Evolutionary conservation across 2,329 filamentous ascomycete species (phyloP).

Genomic region (Aspergillus transmontanensis): DNA sequence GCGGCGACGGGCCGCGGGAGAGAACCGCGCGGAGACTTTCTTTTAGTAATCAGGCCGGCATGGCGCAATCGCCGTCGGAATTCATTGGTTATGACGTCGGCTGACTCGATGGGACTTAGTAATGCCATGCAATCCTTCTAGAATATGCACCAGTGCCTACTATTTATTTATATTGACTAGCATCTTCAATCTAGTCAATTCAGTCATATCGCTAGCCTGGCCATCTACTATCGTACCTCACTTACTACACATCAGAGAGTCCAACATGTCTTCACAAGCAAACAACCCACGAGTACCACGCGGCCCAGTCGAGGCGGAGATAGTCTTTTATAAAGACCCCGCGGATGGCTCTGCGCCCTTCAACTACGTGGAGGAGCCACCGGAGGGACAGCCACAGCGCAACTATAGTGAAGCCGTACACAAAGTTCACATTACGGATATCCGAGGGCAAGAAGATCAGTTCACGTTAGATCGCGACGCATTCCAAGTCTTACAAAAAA

Average conservation of each 20-base stretch:
- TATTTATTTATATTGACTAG: not conserved
- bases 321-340: conserved; percentile 68
- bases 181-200: not conserved
- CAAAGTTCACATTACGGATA: conserved; percentile 66
- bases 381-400: conserved; percentile 61
- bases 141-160: not conserved
- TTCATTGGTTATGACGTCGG: not conserved
- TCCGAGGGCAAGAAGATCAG: conserved; percentile 65
- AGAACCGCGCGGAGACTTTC: not conserved
- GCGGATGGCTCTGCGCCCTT: conserved; percentile 62
- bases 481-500: conserved; percentile 65
- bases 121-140: not conserved
- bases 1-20: not conserved
- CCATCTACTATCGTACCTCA: not conserved
- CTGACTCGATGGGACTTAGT: not conserved
- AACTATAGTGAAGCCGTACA: conserved; percentile 62
- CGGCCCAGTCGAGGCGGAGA: conserved; percentile 63
- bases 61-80: not conserved
- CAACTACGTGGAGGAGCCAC: conserved; percentile 68
- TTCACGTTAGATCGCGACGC: conserved; percentile 73
- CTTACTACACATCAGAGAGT: not conserved
- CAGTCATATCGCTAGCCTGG: not conserved
- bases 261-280: not conserved
- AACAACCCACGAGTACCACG: conserved; percentile 46
- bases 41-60: not conserved